Percentiles rank a stretch among this genome's conserved stretches.
Evolutionary conservation across 805 yeast species (phyloP).

Genomic region (Pichia eremophila): DNA sequence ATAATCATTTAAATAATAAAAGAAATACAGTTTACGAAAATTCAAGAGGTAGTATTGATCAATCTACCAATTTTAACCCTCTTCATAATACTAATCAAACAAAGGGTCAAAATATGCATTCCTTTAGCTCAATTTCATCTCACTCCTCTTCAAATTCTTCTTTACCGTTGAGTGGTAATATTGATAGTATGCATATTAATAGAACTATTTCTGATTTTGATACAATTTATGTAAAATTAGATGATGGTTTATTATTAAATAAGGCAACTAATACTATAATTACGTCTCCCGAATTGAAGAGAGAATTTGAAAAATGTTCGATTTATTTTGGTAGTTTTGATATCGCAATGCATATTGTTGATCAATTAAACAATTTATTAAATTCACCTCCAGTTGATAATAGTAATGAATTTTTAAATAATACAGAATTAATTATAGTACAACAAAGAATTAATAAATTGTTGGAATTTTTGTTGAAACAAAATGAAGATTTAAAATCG

Average conservation of each 20-base stretch:
- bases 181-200: neutral
- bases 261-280: slow-evolving; percentile 41
- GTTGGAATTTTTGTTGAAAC: slow-evolving; percentile 31
- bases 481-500: slow-evolving; percentile 35
- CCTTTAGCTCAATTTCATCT: slow-evolving; percentile 9
- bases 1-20: neutral
- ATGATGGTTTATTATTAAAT: slow-evolving; percentile 52
- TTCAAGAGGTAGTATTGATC: neutral
- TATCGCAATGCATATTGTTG: slow-evolving; percentile 30
- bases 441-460: slow-evolving; percentile 23
- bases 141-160: slow-evolving; percentile 1
- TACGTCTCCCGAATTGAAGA: slow-evolving; percentile 49
- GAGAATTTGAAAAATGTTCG: slow-evolving; percentile 37
- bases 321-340: slow-evolving; percentile 46
- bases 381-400: slow-evolving; percentile 6
- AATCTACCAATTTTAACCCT: neutral
- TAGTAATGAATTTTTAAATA: neutral
- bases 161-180: neutral
- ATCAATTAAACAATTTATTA: slow-evolving; percentile 24
- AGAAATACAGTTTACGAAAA: slow-evolving; percentile 5
- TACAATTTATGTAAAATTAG: slow-evolving; percentile 30
- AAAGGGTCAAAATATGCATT: slow-evolving; percentile 6
- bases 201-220: slow-evolving; percentile 10
- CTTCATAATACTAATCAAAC: slow-evolving; percentile 3
- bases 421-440: slow-evolving; percentile 10